Base-by-base conservation (phyloP, 768 basidiomycete species). In the Lactarius hengduanensis region DNA sequence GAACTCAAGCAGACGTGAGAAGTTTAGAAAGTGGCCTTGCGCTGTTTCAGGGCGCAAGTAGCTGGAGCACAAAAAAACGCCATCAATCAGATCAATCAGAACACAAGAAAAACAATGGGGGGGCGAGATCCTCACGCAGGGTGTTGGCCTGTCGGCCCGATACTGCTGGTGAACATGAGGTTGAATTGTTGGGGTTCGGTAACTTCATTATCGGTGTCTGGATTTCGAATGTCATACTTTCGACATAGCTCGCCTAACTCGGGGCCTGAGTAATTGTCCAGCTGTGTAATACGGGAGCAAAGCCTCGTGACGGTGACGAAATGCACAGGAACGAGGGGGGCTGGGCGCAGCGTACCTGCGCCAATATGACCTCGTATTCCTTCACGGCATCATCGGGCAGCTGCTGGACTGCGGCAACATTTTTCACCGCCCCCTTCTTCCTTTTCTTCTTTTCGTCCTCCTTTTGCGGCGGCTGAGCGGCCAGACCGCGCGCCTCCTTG, bases 21-120 rank as follows among this genome's bases (percentile, higher is more conserved):
- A 99, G 83, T 98, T 98, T 75, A 98, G 86, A 83, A 98, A 99
- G 77, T 98, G 97, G 62, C 96, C 94, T 74, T 98, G 96, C 0
- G 97, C 96, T 0, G 97, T 99, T 77, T 98, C 97, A 1, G 97
- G 97, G 26, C 97, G 94, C 61, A 99, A 89, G 79, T 86, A 98
- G 56, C 95, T 95, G 72, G 13, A 40, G 53, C 41, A 54, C 10
- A 41, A 58, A 4, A 28, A 32, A 41, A 15, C 34, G 30, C 38
- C 55, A 56, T 63, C 43, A 30, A 57, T 63, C 61, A 54, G 36
- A 53, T 45, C 50, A 43, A 32, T 53, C 34, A 62, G 41, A 57
- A 50, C 22, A 54, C 28, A 32, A 30, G 28, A 56, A 55, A 20
- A 47, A 41, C 32, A 56, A 47, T 16, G 26, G 50, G 57, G 63